These are phyloP conservation scores for Achlya hypogyna DNA, from an alignment of 352 stramenopile species.

Conservation along the genomic window DNA sequence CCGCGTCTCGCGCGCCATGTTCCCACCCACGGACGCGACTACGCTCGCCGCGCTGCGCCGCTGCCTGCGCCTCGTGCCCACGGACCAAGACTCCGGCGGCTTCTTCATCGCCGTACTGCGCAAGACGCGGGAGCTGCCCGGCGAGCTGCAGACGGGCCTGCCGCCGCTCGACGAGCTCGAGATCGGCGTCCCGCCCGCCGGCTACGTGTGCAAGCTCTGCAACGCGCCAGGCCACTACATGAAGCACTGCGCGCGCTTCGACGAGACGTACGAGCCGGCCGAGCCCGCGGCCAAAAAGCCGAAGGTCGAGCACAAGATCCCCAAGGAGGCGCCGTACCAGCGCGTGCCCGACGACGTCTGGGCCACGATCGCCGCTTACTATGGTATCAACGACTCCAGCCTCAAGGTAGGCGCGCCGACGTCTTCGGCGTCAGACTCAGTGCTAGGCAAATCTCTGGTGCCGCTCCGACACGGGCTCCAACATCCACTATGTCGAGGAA, in stretches of 20 bases:
- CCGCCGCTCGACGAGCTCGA: constrained; percentile 38
- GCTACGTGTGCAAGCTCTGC: constrained; percentile 77
- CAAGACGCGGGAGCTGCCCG: constrained; percentile 63
- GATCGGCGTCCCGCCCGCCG: constrained; percentile 31
- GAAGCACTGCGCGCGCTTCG: constrained; percentile 57
- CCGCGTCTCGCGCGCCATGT: constrained; percentile 75
- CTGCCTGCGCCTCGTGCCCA: constrained; percentile 88
- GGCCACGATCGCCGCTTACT: constrained; percentile 46
- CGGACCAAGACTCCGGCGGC: constrained; percentile 96
- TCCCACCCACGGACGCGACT: constrained; percentile 43
- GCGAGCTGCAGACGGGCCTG: constrained; percentile 39
- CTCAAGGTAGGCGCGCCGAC: constrained; percentile 31
- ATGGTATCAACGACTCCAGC: constrained; percentile 40
- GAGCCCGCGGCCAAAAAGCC: constrained; percentile 26
- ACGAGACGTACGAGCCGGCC: constrained; percentile 48
- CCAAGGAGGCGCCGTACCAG: constrained; percentile 65
- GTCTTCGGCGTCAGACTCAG: neutral
- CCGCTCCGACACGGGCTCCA: constrained; percentile 59
- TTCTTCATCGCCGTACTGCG: constrained; percentile 98
- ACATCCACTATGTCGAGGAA: constrained; percentile 73
- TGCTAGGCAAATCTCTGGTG: constrained; percentile 51
- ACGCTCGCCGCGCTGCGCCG: constrained; percentile 9
- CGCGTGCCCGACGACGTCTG: constrained; percentile 50
- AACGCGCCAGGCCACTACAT: constrained; percentile 43
- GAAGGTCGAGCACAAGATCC: constrained; percentile 20